A percentile compares a stretch with the other conserved stretches of the same genome.
phyloP scores from a whole-genome alignment of 106 monocot species.

The Alisma plantagoaquatica region DNA sequence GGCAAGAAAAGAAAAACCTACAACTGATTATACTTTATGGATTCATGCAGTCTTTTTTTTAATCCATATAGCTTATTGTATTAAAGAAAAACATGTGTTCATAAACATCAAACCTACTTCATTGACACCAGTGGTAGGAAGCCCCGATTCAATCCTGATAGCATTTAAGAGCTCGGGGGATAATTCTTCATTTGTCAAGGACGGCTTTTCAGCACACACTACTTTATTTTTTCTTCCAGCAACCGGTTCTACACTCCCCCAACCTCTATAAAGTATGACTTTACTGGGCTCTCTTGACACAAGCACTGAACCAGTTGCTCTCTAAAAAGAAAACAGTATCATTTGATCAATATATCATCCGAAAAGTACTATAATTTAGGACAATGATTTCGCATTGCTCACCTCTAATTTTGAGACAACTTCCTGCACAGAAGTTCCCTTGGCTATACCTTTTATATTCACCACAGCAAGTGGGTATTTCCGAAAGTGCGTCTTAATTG shows the following conservation, averaged over 20 bases:
- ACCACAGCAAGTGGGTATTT: constrained; percentile 92
- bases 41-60: no score
- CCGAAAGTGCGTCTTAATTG: constrained; percentile 79
- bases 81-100: no score
- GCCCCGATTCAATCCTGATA: constrained; percentile 13
- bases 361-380: not conserved
- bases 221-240: not conserved
- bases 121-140: no score
- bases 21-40: no score
- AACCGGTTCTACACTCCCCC: constrained; percentile 13
- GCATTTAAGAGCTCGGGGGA: constrained; percentile 9
- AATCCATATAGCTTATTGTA: no score
- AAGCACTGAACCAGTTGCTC: constrained; percentile 74
- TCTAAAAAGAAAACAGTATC: constrained; percentile 21
- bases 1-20: no score
- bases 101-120: no score
- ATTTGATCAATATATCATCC: not conserved
- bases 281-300: constrained; percentile 89
- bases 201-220: not conserved
- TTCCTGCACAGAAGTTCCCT: constrained; percentile 77
- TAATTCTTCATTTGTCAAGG: not conserved
- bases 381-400: not conserved
- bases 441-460: constrained; percentile 76
- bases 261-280: constrained; percentile 87
- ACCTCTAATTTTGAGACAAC: constrained; percentile 88